Base-by-base conservation (phyloP, 257 asterid genomes). In the Ilex aquifolium region DNA sequence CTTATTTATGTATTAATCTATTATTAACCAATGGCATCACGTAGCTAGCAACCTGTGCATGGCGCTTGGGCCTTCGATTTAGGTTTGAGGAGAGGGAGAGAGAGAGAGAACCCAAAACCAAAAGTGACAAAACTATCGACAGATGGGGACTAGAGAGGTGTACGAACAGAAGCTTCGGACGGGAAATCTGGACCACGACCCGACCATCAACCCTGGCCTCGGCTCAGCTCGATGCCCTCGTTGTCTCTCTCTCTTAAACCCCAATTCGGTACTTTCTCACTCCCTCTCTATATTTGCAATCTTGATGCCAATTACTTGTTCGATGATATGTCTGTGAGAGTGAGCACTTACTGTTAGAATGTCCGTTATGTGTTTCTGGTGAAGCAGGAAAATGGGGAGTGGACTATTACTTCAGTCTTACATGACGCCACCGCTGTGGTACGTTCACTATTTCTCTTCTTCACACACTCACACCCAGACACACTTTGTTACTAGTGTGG, bases 201-300 rank as follows among this genome's bases (percentile, higher is more conserved):
- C 93, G 32, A 85, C 95, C 69, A 83, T 85, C 65, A 81, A 79
- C 64, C 89, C 96, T 8, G 95, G 95, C 75, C 89, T 86, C 32
- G 94, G 95, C 59, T 72, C 88, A 15, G 81, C 91, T 53, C 87
- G 94, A 31, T 89, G 93, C 80, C 96, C 95, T 31, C 93, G 93
- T 21, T 86, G 93, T 60, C 82, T 89, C 50, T 89, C 93, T 57
- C 91, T 77, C 57, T 61, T 88, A 60, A 80, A 75, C 71, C 71
- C 79, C 13, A 27, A 79, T 56, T 59, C 73, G 2, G 91, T 80
- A 74, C 10, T n/a, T 16, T 5, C 14, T 13, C 13, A 42, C 0
- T 21, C 3, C 54, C 14, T 50, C 14, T 10, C 0, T 60, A 16
- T 13, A 8, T 17, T 17, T 52, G n/a, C 17, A 31, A 15, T 56